Evolutionary conservation across 345 rosid species (phyloP).

Genomic region (Noccaea caerulescens): DNA sequence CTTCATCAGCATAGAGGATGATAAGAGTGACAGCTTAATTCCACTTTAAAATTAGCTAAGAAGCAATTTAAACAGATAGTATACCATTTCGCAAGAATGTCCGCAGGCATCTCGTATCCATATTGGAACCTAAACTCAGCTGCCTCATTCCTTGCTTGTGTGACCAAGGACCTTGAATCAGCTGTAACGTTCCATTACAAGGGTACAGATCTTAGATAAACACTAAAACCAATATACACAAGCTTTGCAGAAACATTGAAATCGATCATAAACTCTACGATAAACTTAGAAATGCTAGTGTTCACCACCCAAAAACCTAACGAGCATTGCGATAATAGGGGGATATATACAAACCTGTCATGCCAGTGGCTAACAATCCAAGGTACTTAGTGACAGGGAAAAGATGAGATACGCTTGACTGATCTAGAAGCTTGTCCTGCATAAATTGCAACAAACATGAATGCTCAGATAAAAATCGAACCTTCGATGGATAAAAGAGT

Average conservation of each 20-base stretch:
- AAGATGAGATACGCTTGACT: conserved; percentile 88
- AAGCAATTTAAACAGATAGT: background rate
- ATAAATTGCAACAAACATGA: background rate
- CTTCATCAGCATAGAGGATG: background rate
- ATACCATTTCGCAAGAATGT: conserved; percentile 76
- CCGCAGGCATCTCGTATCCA: conserved; percentile 99
- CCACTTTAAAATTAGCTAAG: background rate
- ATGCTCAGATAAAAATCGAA: background rate
- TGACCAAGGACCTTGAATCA: conserved; percentile 97
- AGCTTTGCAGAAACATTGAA: background rate
- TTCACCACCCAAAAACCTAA: background rate
- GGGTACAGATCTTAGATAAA: background rate
- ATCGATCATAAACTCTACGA: background rate
- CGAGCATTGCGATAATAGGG: background rate
- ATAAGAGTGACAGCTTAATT: background rate
- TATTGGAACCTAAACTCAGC: conserved; percentile 95
- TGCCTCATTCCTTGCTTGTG: conserved; percentile 98
- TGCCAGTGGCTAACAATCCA: conserved; percentile 94
- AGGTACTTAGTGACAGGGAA: conserved; percentile 90
- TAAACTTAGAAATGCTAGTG: background rate
- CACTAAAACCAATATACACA: background rate
- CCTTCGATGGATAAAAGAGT: background rate
- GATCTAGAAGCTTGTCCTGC: conserved; percentile 99
- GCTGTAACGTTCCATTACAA: conserved; percentile 52
- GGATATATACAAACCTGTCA: conserved; percentile 64